A percentile compares a stretch with the other conserved stretches of the same genome.
These are phyloP conservation scores for Omphalea diandra DNA, from an alignment of 441 rosid genomes.

Conservation along the genomic window DNA sequence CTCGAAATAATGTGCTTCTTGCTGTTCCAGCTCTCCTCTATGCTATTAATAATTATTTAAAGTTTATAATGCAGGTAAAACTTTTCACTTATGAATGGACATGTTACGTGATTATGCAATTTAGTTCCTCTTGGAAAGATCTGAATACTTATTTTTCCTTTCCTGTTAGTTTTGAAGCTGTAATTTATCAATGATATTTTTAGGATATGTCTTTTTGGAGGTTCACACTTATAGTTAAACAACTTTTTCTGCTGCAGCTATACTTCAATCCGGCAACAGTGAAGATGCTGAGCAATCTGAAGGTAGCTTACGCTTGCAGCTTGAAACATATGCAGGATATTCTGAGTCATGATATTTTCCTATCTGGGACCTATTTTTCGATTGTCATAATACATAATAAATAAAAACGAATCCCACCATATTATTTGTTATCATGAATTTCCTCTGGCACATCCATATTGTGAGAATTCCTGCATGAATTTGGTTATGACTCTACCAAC, in stretches of 20 bases:
- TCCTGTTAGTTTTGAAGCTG: not conserved
- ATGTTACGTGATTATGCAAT: not conserved
- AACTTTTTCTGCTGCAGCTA: constrained; percentile 51
- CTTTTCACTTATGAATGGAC: not conserved
- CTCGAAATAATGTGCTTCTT: constrained; percentile 84
- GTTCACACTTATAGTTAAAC: not conserved
- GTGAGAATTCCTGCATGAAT: not conserved
- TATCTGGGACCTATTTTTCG: not conserved
- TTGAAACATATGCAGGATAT: not conserved
- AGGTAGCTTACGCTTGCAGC: constrained; percentile 47
- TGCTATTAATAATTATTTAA: constrained; percentile 88
- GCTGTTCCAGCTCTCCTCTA: constrained; percentile 91
- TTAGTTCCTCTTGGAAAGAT: not conserved
- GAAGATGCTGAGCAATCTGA: constrained; percentile 93
- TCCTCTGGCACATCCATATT: not conserved
- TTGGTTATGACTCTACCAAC: not conserved
- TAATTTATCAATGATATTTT: not conserved
- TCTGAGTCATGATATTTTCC: not conserved
- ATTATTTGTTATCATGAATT: not conserved
- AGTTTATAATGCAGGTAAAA: constrained; percentile 90
- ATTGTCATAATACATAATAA: not conserved
- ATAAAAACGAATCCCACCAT: not conserved
- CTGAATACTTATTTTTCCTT: constrained; percentile 1
- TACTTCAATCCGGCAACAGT: constrained; percentile 97
- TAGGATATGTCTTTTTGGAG: not conserved